Evolutionary conservation across 2,329 filamentous ascomycete genomes (phyloP).

Genomic region (Alternaria solani): DNA sequence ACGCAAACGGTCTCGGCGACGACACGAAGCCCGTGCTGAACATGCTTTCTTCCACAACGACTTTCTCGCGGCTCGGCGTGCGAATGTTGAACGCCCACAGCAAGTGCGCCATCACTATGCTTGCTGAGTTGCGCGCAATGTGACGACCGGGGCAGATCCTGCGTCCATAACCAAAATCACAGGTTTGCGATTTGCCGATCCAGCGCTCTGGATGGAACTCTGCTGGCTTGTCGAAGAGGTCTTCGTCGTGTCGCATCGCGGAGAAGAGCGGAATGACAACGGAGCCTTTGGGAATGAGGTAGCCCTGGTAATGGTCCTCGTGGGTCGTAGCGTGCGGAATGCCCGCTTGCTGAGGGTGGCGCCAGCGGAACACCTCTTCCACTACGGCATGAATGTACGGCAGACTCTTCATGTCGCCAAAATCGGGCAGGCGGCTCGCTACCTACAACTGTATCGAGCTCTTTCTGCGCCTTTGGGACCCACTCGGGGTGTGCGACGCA

Average conservation of each 20-base stretch:
- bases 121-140: conserved; percentile 40
- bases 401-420: conserved; percentile 32
- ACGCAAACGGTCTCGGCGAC: conserved; percentile 30
- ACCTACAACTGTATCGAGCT: conserved; percentile 25
- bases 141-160: conserved; percentile 53
- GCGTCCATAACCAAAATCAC: conserved; percentile 60
- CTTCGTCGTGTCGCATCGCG: conserved; percentile 43
- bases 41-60: conserved; percentile 30
- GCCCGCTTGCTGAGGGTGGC: conserved; percentile 50
- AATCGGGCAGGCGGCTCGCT: conserved; percentile 24
- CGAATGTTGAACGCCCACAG: conserved; percentile 61
- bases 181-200: conserved; percentile 25
- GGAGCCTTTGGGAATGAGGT: conserved; percentile 55
- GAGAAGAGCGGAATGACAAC: conserved; percentile 46
- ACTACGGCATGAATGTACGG: conserved; percentile 41
- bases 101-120: conserved; percentile 28
- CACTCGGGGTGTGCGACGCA: conserved; percentile 22
- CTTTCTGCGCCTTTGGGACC: conserved; percentile 18
- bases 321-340: conserved; percentile 56
- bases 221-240: conserved; percentile 39
- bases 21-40: conserved; percentile 33
- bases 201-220: conserved; percentile 50
- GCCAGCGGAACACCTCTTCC: conserved; percentile 44
- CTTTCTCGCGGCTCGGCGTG: conserved; percentile 2
- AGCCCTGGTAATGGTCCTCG: conserved; percentile 59